Base-by-base conservation (phyloP, 352 stramenopile genomes). In the Phytophthora aleatoria region DNA sequence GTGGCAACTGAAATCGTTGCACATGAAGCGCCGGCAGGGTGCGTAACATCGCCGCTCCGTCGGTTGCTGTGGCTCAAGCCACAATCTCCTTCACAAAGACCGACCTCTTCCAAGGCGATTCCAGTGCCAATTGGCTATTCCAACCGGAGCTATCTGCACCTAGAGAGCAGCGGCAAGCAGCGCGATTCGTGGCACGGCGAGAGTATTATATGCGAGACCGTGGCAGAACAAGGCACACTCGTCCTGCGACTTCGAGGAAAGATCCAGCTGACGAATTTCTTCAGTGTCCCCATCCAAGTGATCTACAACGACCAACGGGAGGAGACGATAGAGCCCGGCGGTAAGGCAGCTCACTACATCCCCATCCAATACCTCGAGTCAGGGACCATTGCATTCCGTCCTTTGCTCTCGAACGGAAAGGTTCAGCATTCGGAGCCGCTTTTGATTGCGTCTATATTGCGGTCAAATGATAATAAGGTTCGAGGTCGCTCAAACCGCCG, bases 61-160 rank as follows among this genome's bases (percentile, higher is more conserved):
- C 73, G 87, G 7, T 58, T 95, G 43, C 48, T 95, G 28, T 94
- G 87, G 87, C 61, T 95, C 2, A 89, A 90, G 41, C 85, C 85
- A 5, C 82, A 87, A 61, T 94, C 85, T 20, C 66, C 76, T 20
- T 66, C 64, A 5, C 70, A 75, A 54, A 64, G 44, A 1, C 41
- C 61, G 35, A 71, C 68, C 11, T 73, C 73, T 43, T 79, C 78
- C 0, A 94, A 95, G 52, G 76, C 85, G 5, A 94, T 94, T 52
- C 84, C 86, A 13, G 87, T 95, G n/a, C 87, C 87, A 0, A 95
- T 95, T 54, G 87, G 86, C 15, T 93, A 95, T 60, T 93, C 83
- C 7, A 92, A 95, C 66, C 79, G 86, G 27, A 94, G 85, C 44
- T 95, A 91, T 61, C 69, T 95, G 51, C 87, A 93, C 26, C 67